phyloP scores from a whole-genome alignment of 2,329 filamentous ascomycete genomes.

The Byssothecium circinans region DNA sequence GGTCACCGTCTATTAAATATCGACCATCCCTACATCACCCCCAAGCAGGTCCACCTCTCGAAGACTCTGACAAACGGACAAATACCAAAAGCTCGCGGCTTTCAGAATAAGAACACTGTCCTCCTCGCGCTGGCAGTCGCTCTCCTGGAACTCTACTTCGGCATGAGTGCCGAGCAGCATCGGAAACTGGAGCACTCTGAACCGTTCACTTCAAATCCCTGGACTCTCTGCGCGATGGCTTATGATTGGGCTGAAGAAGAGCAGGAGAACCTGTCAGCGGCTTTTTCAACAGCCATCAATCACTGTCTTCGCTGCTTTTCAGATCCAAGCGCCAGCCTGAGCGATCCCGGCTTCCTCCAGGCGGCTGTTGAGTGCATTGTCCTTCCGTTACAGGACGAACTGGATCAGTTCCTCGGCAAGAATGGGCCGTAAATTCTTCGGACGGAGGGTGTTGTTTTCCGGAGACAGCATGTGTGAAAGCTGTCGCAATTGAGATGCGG shows the following conservation, averaged over 20 bases:
- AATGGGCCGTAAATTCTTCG: constrained; percentile 13
- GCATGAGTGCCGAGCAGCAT: constrained; percentile 35
- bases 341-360: constrained; percentile 40
- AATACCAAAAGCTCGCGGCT: constrained; percentile 13
- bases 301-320: constrained; percentile 39
- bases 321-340: constrained; percentile 36
- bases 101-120: constrained; percentile 40
- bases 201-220: constrained; percentile 26
- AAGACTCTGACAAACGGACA: constrained; percentile 7
- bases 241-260: constrained; percentile 39
- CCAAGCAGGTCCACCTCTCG: constrained; percentile 12
- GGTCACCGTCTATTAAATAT: constrained; percentile 28
- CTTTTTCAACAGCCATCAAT: constrained; percentile 37
- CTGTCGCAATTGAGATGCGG: too few species aligned
- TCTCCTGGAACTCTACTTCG: constrained; percentile 43
- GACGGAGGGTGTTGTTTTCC: neutral
- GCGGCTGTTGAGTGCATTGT: constrained; percentile 43
- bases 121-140: constrained; percentile 39
- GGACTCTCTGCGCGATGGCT: constrained; percentile 35
- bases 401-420: constrained; percentile 41
- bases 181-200: constrained; percentile 23
- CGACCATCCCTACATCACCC: constrained; percentile 36
- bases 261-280: constrained; percentile 40
- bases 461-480: too few species aligned
- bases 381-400: constrained; percentile 41